Conservation (phyloP, 345 rosid species). For the Litchi chinensis region DNA sequence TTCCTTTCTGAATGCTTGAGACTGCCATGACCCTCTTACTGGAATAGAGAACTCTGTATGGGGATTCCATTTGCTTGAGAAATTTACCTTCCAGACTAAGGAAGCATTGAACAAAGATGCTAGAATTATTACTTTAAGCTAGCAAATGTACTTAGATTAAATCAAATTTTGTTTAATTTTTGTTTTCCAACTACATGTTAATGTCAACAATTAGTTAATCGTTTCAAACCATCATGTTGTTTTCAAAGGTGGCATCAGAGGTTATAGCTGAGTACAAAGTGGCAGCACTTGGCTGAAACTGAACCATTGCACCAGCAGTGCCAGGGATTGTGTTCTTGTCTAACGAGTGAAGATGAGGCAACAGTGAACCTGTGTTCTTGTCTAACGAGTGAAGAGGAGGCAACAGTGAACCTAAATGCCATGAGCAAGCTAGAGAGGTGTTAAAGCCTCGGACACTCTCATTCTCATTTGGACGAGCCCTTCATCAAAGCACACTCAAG, state of each 20-base stretch:
- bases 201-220: too few relatives aligned
- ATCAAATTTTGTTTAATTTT: too few relatives aligned
- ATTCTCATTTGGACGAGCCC: slow-evolving; percentile 93
- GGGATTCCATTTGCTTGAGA: too few relatives aligned
- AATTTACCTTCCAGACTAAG: too few relatives aligned
- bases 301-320: slow-evolving; percentile 73
- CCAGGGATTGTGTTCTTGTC: slow-evolving; percentile 83
- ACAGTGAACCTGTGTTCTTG: slow-evolving; percentile 85
- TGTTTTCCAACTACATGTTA: background rate
- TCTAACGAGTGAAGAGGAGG: slow-evolving; percentile 81
- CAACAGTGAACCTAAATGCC: slow-evolving; percentile 70
- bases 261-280: slow-evolving; percentile 70
- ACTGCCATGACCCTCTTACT: too few relatives aligned
- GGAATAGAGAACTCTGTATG: too few relatives aligned
- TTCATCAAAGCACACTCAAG: slow-evolving; percentile 93
- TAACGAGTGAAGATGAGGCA: slow-evolving; percentile 76
- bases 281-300: slow-evolving; percentile 50
- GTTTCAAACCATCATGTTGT: background rate
- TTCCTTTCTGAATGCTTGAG: too few relatives aligned
- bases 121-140: too few relatives aligned
- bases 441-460: slow-evolving; percentile 90
- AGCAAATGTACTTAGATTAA: too few relatives aligned
- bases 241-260: slow-evolving; percentile 53
- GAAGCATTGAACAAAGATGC: too few relatives aligned
- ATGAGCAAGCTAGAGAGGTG: slow-evolving; percentile 73